Conservation (phyloP, 2,329 filamentous ascomycete species). For the Talaromyces sp. region DNA sequence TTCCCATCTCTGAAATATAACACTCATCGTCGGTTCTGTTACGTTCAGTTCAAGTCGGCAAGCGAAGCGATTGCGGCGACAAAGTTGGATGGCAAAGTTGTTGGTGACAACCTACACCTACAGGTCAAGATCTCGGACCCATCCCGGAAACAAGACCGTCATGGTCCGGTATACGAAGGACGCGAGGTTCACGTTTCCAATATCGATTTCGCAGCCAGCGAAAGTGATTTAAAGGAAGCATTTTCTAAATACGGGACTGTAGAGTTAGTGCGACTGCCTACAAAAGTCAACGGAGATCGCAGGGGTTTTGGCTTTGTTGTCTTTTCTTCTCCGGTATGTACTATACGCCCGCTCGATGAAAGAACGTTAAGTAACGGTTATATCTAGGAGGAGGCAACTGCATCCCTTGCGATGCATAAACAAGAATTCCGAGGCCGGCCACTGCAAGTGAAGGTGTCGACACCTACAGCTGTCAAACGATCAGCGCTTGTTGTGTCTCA, state of each 20-base stretch:
- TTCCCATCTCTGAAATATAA: conserved; percentile 91
- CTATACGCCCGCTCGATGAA: not conserved
- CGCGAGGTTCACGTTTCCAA: conserved; percentile 78
- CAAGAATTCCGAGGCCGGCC: conserved; percentile 65
- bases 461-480: conserved; percentile 40
- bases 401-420: conserved; percentile 65
- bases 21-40: conserved; percentile 86
- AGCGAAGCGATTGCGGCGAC: conserved; percentile 68
- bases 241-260: conserved; percentile 75
- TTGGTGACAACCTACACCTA: conserved; percentile 67
- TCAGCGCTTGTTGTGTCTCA: conserved; percentile 42
- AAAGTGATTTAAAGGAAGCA: conserved; percentile 64
- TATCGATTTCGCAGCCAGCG: conserved; percentile 57
- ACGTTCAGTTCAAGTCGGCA: conserved; percentile 76
- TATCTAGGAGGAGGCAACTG: conserved; percentile 58
- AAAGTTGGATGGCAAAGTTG: conserved; percentile 63
- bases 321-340: conserved; percentile 59
- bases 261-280: conserved; percentile 66
- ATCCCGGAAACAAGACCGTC: conserved; percentile 67
- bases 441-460: conserved; percentile 59
- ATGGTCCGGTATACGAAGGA: conserved; percentile 78
- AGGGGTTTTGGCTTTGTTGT: conserved; percentile 78
- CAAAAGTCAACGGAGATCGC: conserved; percentile 61
- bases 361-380: not conserved
- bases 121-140: conserved; percentile 83